Evolutionary conservation across 164 flowering plant species (phyloP).

Genomic region (Houttuynia cordata): DNA sequence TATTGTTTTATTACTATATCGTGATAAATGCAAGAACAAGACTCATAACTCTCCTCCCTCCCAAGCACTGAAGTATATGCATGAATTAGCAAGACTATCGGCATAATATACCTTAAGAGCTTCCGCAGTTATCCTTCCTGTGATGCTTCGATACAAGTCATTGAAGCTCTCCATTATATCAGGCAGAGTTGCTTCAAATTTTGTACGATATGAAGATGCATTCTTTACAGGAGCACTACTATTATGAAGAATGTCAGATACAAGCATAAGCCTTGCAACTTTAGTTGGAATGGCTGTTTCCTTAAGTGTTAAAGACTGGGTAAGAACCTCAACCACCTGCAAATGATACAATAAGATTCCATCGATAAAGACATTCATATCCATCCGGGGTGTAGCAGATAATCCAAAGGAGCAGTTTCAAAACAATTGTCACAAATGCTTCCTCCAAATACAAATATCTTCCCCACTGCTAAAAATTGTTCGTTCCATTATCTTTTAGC

Average conservation of each 20-base stretch:
- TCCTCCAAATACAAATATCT: too few species aligned
- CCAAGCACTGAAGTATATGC: background rate
- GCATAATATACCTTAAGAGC: slow-evolving; percentile 67
- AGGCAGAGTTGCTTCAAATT: slow-evolving; percentile 89
- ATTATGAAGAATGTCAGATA: slow-evolving; percentile 94
- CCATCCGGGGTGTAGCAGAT: background rate
- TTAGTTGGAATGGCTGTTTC: slow-evolving; percentile 95
- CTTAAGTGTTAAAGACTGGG: slow-evolving; percentile 94
- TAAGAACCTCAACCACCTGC: slow-evolving; percentile 95
- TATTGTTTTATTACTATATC: too few species aligned
- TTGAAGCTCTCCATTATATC: slow-evolving; percentile 98
- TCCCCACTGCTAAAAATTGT: too few species aligned
- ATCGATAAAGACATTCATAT: too few species aligned
- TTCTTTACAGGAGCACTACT: slow-evolving; percentile 99
- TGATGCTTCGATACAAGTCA: slow-evolving; percentile 83
- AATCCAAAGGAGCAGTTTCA: background rate
- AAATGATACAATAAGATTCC: background rate
- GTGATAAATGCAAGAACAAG: too few species aligned
- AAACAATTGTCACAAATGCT: too few species aligned
- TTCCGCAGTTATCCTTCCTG: slow-evolving; percentile 97
- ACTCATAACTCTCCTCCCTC: background rate
- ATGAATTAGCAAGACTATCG: background rate
- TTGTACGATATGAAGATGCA: slow-evolving; percentile 97
- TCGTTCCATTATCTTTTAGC: too few species aligned
- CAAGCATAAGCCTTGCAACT: slow-evolving; percentile 99